Base-by-base conservation (phyloP, 371 early-diverging fungal species). In the Pancytospora philotis region DNA sequence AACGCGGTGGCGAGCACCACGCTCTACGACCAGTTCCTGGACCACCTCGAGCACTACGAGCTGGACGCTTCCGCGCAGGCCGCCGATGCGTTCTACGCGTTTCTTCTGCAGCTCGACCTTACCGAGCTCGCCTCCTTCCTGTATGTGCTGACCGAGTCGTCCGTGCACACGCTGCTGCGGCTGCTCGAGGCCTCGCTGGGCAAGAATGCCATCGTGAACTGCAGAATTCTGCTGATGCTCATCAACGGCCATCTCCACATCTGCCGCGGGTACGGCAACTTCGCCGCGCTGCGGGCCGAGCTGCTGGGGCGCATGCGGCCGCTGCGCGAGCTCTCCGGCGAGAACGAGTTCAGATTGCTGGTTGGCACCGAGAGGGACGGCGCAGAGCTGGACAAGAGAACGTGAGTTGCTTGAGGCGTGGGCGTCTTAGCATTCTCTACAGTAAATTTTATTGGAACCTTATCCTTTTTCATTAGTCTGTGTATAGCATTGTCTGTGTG, bases 21-120 rank as follows among this genome's bases (percentile, higher is more conserved):
- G 10, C 37, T 48, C 22, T 72, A 62, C 61, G 67, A 76, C 4
- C 41, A 53, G 31, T 72, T 75, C 61, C 2, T 63, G 19, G 31
- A 45, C 13, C 25, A 25, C 32, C 27, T 74, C 1, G 70, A 69
- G 30, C 39, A 69, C 31, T 45, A 60, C 2, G 34, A 45, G 1
- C 34, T 37, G 0, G 25, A 32, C 19, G 28, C 22, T 1, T 22
- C 35, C 13, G 22, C 28, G 34, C 28, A 31, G 2, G 53, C 28
- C 10, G 35, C 39, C 56, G 50, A 62, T 30, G 37, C 32, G n/a
- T 71, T 75, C 59, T 31, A 51, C 38, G 32, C 31, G 34, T 45
- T 64, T 41, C 10, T 72, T 1, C 38, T 62, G 28, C 36, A 45
- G 1, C 32, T 69, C 3, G 61, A 68, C 37, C 62, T 72, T 32